Conservation (phyloP, 139 green algal genomes). For the Chlorella sp. region DNA sequence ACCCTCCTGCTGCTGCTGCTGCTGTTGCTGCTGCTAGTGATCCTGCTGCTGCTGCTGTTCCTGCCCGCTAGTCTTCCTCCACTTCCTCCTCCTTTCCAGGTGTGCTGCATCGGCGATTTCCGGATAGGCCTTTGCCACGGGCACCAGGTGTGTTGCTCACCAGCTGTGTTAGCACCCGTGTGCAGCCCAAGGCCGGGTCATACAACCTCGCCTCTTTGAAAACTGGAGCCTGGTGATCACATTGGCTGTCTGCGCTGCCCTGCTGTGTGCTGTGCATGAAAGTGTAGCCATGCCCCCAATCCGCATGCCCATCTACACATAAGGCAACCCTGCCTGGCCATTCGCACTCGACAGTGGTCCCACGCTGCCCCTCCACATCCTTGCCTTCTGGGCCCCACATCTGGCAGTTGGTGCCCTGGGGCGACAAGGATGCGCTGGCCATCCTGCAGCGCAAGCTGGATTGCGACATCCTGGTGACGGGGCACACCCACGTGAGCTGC, state of each 20-base stretch:
- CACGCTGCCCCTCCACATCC: neutral
- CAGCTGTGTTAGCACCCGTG: too few species aligned
- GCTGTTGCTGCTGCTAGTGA: too few species aligned
- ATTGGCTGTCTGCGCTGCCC: neutral
- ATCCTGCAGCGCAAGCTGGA: conserved; percentile 87
- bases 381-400: neutral
- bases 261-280: too few species aligned
- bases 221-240: neutral
- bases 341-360: neutral
- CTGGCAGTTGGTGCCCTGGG: conserved; percentile 85
- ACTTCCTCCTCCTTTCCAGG: too few species aligned
- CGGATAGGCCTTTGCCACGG: conserved; percentile 91
- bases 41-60: too few species aligned
- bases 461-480: conserved; percentile 94
- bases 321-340: neutral
- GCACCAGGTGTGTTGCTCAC: conserved; percentile 72
- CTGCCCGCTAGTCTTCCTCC: too few species aligned
- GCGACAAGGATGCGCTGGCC: conserved; percentile 78
- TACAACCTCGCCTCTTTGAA: too few species aligned
- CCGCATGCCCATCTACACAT: too few species aligned
- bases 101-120: conserved; percentile 87
- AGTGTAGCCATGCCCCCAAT: too few species aligned
- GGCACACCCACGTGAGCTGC: conserved; percentile 84
- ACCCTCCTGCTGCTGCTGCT: too few species aligned
- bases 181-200: neutral